Conservation (phyloP, 768 basidiomycete genomes). For the Amanita fuliginea region DNA sequence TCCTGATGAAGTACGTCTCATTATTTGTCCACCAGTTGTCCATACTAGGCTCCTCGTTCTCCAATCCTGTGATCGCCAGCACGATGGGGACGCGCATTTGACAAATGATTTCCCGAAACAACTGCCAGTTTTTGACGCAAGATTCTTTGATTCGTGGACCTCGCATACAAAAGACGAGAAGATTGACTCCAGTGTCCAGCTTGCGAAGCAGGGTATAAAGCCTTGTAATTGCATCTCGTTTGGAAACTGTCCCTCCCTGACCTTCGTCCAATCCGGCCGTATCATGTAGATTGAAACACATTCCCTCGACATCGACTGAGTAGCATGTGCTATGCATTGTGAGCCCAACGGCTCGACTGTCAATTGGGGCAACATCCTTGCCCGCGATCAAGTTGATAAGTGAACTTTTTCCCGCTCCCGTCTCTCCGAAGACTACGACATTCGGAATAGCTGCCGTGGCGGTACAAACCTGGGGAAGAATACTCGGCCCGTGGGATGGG, state of each 20-base stretch:
- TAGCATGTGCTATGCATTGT: constrained; percentile 22
- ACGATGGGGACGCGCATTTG: constrained; percentile 25
- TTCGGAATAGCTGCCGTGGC: constrained; percentile 9
- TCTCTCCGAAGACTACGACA: constrained; percentile 29
- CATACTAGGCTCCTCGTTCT: constrained; percentile 14
- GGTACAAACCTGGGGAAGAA: too few species aligned
- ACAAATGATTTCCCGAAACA: constrained; percentile 30
- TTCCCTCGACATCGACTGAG: constrained; percentile 13
- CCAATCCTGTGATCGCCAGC: constrained; percentile 28
- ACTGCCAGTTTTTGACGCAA: constrained; percentile 23
- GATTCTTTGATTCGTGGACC: constrained; percentile 24
- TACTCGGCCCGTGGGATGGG: too few species aligned
- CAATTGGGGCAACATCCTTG: constrained; percentile 16
- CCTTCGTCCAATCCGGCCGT: constrained; percentile 31
- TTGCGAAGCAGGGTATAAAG: constrained; percentile 20
- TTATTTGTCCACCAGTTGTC: constrained; percentile 15
- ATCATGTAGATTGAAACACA: constrained; percentile 21
- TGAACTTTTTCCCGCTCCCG: constrained; percentile 21
- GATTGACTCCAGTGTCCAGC: constrained; percentile 23
- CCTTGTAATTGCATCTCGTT: constrained; percentile 12
- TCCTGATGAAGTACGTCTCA: constrained; percentile 15
- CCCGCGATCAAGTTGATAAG: constrained; percentile 18
- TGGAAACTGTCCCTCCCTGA: constrained; percentile 11
- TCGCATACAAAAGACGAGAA: constrained; percentile 29
- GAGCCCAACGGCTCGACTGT: constrained; percentile 20